Base-by-base conservation (phyloP, 768 basidiomycete species). In the Boletus insuetus region DNA sequence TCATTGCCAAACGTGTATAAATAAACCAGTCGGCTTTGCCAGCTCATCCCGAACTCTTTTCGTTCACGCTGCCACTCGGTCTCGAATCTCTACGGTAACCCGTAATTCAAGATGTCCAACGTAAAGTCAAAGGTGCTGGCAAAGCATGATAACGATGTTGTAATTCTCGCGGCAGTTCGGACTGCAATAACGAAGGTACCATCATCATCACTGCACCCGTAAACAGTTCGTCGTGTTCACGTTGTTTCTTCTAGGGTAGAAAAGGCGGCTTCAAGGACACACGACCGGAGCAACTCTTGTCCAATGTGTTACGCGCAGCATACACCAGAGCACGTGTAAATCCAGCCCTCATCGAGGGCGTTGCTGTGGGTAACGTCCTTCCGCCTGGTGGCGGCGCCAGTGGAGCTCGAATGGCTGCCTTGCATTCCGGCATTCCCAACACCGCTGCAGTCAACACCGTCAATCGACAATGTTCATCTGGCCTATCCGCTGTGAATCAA, bases 201-300 rank as follows among this genome's bases (percentile, higher is more conserved):
- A 42, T 40, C 32, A 39, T 31, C 40, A 19, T 45, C 41, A 29
- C 38, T 53, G 34, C 32, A 39, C 8, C 49, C 37, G 29, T 29
- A 9, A 29, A 10, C 29, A 29, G 29, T 29, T 17, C 22, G n/a
- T 34, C 29, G 17, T 31, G 29, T 47, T 61, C 48, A 48, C 43
- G 46, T 42, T 42, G 29, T 46, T 56, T 53, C 16, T 46, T 61
- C 19, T 59, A 91, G 89, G 83, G 82, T 24, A 85, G 79, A 67
- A 94, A 93, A 66, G 94, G 94, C 51, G 90, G 87, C 14, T 94
- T 94, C 81, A 93, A 93, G 73, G 91, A 95, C 73, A 94, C 91
- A 35, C 80, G 83, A 49, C 88, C 91, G 6, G 92, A 94, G 56
- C 84, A 91, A 59, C 78, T 91, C 63, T 82, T 95, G 53, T 84